Base-by-base conservation (phyloP, 768 basidiomycete species). In the Antrodiella citrinella region DNA sequence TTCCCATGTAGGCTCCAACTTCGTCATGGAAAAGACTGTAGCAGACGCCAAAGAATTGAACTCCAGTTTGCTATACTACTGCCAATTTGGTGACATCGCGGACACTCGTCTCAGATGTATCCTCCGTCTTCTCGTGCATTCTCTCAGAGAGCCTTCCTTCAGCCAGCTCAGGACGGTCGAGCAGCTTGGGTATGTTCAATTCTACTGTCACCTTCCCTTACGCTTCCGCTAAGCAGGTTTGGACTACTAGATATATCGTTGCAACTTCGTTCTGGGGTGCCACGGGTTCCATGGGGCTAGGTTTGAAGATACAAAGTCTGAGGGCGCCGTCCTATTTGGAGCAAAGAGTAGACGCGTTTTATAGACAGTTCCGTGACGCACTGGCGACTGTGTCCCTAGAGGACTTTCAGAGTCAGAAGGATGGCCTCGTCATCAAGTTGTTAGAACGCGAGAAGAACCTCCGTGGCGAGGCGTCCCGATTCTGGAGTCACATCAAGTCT, bases 111-210 rank as follows among this genome's bases (percentile, higher is more conserved):
- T 72, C 3, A 65, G 76, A 2, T 60, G 65, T n/a, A 57, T 61
- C 4, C 59, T 72, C 3, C 49, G 62, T 4, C 63, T 81, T 3
- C 65, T 80, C 19, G 65, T 63, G 7, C 73, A 77, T 44, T 65
- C 79, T 45, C 59, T 72, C 7, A 55, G 62, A 21, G 78, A 80
- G 53, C 77, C 76, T 0, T 56, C 62, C 39, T 80, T 78, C 58
- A 70, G 74, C 53, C 63, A 66, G n/a, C 63, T 81, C 4, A 67
- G 78, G 13, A 78, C 75, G 0, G 71, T 74, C 60, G 74, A 80
- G 56, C 78, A 81, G 62, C 67, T 81, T 4, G 78, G 78, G 12
- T 61, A 41, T 13, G 56, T 40, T 22, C 19, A n/a, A 13, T 41
- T 20, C 39, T 13, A 25, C 3, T 13, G 18, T 21, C 25, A 39